Evolutionary conservation across 2,329 filamentous ascomycete species (phyloP), one percentile per base, ranked within the genome.

Genomic region (Geosmithia flava): DNA sequence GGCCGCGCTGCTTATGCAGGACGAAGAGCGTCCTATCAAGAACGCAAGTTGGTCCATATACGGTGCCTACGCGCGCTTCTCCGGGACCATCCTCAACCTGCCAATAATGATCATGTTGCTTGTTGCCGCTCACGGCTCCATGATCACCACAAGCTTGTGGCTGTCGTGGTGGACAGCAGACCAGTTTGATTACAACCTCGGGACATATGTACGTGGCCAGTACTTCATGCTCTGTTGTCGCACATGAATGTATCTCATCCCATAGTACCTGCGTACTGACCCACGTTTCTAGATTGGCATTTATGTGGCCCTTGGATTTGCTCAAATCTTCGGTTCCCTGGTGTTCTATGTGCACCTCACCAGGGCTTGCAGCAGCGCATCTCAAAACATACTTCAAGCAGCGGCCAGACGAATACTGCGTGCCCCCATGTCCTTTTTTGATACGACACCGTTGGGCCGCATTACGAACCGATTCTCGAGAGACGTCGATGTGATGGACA

Each of bases 391-490:
- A 78, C 76, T 97, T 46, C 79, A 84, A 27, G 73, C 80, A 37
- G 91, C 93, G 7, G 86, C 97, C 57, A 80, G 74, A 7, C 76
- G 86, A 15, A 87, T 93, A 1, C 67, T 83, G 16, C 72, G 80
- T 23, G 80, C 80, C 2, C 80, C 80, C n/a, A 82, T 83, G 88
- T 85, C 86, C 4, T 97, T 97, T 68, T 97, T 97, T 67, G 93
- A 98, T 58, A 97, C 93, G 0, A 97, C 93, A 1, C 93, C 93
- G 0, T 75, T 96, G 1, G 93, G 93, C 19, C 84, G 91, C 40
- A 96, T 97, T 62, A 95, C 89, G 19, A 97, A 97, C 63, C 86
- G 93, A 15, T 97, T 97, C 67, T 94, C 88, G 30, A 85, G 91
- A 55, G 93, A 98, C 59, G 86, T 97, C 41, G 88, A 96, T 59